These are phyloP conservation scores for Saccharomycopsis babjevae DNA, from an alignment of 805 yeast species.

Conservation along the genomic window DNA sequence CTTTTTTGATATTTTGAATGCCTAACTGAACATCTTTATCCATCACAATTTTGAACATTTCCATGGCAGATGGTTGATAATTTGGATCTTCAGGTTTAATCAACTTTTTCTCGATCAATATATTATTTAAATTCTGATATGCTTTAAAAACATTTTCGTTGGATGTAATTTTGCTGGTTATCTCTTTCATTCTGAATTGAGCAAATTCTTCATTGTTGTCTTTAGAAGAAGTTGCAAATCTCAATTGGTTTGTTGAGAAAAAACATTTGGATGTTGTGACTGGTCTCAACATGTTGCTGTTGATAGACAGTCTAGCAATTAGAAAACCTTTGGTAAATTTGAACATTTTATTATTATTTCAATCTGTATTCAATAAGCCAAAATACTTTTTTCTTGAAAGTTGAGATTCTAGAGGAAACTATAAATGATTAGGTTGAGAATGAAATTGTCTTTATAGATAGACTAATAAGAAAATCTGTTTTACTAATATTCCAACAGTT, in stretches of 20 bases:
- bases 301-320: not conserved
- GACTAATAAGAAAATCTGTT: no score
- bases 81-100: not conserved
- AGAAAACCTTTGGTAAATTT: not conserved
- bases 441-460: no score
- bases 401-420: no score
- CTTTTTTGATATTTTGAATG: conserved; percentile 7
- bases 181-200: conserved; percentile 11
- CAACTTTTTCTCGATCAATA: conserved; percentile 4
- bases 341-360: not conserved
- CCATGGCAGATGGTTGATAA: conserved; percentile 9
- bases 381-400: no score
- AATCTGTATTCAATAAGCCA: not conserved
- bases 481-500: no score
- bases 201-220: conserved; percentile 14
- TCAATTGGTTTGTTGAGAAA: not conserved
- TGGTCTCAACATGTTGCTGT: not conserved
- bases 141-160: conserved; percentile 10
- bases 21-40: conserved; percentile 10
- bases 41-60: conserved; percentile 10
- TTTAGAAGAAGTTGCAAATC: conserved; percentile 9
- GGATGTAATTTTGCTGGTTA: conserved; percentile 8
- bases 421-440: no score
- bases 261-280: not conserved
- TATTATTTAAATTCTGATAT: conserved; percentile 1